Percentiles rank a stretch among this genome's conserved stretches.
phyloP scores from a whole-genome alignment of 148 eudicot species.

The Vaccinium macrocarpon region DNA sequence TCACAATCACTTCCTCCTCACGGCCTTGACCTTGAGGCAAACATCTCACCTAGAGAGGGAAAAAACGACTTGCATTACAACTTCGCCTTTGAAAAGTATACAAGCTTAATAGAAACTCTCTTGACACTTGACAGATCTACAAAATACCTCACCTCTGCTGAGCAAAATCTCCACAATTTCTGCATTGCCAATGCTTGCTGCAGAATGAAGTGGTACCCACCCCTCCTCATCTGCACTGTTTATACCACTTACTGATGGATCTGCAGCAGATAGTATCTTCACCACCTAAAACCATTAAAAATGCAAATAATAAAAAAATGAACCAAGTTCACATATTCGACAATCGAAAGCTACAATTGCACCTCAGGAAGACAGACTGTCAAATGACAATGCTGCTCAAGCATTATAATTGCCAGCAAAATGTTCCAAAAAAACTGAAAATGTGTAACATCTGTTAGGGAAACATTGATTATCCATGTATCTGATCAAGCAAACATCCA shows the following conservation, averaged over 20 bases:
- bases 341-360: neutral
- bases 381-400: neutral
- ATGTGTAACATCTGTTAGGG: neutral
- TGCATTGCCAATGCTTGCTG: constrained; percentile 75
- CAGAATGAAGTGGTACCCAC: constrained; percentile 96
- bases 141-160: constrained; percentile 42
- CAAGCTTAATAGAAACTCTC: neutral
- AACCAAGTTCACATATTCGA: constrained; percentile 4
- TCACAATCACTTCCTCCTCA: neutral
- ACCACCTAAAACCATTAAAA: constrained; percentile 55
- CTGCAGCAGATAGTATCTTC: constrained; percentile 65
- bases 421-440: neutral
- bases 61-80: neutral
- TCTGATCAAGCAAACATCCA: neutral
- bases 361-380: neutral
- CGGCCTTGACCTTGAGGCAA: neutral
- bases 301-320: neutral
- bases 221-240: constrained; percentile 88
- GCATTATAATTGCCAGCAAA: neutral
- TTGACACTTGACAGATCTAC: neutral
- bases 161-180: constrained; percentile 67
- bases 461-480: neutral
- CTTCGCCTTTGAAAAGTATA: neutral
- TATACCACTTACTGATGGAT: constrained; percentile 49
- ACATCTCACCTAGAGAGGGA: neutral